phyloP scores from a whole-genome alignment of 208 protist species.

The Acanthamoeba royreba region DNA sequence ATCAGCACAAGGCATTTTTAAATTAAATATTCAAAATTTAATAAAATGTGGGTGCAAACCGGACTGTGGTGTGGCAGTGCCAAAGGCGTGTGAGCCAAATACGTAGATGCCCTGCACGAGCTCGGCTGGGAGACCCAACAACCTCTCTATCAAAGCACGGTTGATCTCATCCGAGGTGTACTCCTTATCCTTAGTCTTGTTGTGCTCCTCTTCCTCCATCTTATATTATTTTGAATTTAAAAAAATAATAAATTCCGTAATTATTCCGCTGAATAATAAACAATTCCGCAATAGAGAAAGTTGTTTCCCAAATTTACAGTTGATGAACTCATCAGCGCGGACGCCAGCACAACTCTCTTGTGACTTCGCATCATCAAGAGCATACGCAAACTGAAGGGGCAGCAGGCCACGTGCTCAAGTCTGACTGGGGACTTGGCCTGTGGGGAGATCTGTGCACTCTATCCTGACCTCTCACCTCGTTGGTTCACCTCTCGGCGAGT shows the following conservation, averaged over 20 bases:
- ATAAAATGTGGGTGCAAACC: not conserved
- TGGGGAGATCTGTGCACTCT: too few relatives aligned
- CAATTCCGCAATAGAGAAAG: too few relatives aligned
- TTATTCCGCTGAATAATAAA: not conserved
- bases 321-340: too few relatives aligned
- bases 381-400: too few relatives aligned
- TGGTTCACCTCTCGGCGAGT: too few relatives aligned
- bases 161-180: not conserved
- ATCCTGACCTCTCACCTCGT: too few relatives aligned
- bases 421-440: too few relatives aligned
- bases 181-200: not conserved
- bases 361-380: too few relatives aligned
- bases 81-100: not conserved
- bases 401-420: too few relatives aligned
- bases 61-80: not conserved
- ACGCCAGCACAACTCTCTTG: too few relatives aligned
- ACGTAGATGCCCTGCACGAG: not conserved
- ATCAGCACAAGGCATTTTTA: not conserved
- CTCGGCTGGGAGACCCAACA: not conserved
- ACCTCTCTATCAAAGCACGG: not conserved
- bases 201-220: not conserved
- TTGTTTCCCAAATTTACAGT: too few relatives aligned
- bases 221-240: not conserved
- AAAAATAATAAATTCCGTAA: too few relatives aligned
- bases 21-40: not conserved